phyloP scores from a whole-genome alignment of 306 rosid genomes.

The Malus fusca region DNA sequence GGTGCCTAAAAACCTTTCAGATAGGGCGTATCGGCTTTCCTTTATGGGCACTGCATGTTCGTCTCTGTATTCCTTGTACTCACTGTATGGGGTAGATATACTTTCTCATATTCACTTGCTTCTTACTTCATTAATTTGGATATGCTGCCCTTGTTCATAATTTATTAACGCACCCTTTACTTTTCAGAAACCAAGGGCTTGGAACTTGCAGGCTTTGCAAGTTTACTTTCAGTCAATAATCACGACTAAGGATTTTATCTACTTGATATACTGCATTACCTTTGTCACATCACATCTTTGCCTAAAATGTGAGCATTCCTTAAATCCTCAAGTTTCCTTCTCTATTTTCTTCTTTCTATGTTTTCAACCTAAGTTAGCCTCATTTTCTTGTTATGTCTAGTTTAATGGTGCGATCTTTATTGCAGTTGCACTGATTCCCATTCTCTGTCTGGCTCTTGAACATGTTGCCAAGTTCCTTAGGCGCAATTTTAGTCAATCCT shows the following conservation, averaged over 20 bases:
- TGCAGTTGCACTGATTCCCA: constrained; percentile 91
- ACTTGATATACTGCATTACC: constrained; percentile 68
- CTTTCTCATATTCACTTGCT: not conserved
- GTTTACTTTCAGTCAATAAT: constrained; percentile 68
- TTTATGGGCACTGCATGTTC: constrained; percentile 85
- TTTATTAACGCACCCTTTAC: constrained; percentile 13
- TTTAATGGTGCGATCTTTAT: constrained; percentile 23
- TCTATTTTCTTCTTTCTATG: not conserved
- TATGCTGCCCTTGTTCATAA: constrained; percentile 7
- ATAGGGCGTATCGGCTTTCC: constrained; percentile 84
- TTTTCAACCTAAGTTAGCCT: not conserved
- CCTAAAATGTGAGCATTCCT: constrained; percentile 64
- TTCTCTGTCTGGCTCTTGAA: constrained; percentile 73
- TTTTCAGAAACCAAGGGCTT: constrained; percentile 84
- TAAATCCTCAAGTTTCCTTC: constrained; percentile 7
- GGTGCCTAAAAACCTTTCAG: constrained; percentile 66
- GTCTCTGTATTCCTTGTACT: constrained; percentile 70
- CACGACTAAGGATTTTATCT: constrained; percentile 77
- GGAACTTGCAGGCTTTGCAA: constrained; percentile 90
- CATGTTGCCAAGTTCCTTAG: constrained; percentile 95
- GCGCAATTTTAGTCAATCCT: constrained; percentile 77
- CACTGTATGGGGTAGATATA: constrained; percentile 62
- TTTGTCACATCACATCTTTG: constrained; percentile 74
- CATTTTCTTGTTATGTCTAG: not conserved
- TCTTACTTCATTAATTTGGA: not conserved